Conservation (phyloP, 2,329 filamentous ascomycete species). For the Ascochyta viciae-villosae region DNA sequence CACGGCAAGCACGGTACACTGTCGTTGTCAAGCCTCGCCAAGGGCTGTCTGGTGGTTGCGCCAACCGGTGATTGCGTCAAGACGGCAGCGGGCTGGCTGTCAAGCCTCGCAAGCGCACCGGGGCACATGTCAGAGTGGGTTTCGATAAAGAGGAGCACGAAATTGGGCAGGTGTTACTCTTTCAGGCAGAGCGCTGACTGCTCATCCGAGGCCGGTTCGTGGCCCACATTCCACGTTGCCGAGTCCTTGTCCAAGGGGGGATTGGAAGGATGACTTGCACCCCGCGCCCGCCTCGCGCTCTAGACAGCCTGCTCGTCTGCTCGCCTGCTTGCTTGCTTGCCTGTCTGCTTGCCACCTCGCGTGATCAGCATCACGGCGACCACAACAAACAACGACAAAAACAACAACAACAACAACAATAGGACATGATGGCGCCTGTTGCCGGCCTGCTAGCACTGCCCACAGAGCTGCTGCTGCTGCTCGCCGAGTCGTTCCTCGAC, state of each 20-base stretch:
- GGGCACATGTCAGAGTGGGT: constrained; percentile 13
- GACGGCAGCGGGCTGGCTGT: background rate
- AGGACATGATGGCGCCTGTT: background rate
- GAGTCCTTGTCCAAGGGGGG: background rate
- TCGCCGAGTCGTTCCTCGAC: constrained; percentile 19
- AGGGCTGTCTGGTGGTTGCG: background rate
- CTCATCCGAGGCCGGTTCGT: constrained; percentile 12
- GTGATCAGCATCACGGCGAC: constrained; percentile 3
- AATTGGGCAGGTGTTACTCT: constrained; percentile 8
- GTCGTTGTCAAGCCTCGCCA: constrained; percentile 6
- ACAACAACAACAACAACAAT: constrained; percentile 2
- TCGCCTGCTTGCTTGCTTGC: background rate
- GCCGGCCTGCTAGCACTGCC: constrained; percentile 13
- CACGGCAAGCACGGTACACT: constrained; percentile 4
- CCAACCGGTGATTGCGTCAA: background rate
- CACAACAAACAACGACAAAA: constrained; percentile 1
- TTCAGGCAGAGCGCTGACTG: constrained; percentile 14
- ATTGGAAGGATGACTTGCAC: background rate
- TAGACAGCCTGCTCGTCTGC: background rate
- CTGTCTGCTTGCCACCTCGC: constrained; percentile 1
- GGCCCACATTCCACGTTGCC: constrained; percentile 17
- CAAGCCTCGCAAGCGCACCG: constrained; percentile 11
- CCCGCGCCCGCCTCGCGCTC: constrained; percentile 5
- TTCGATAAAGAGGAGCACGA: constrained; percentile 5
- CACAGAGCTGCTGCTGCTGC: constrained; percentile 17